Evolutionary conservation across 345 rosid species (phyloP), one percentile per base, ranked within the genome.

Genomic region (Schrenkiella parvula): DNA sequence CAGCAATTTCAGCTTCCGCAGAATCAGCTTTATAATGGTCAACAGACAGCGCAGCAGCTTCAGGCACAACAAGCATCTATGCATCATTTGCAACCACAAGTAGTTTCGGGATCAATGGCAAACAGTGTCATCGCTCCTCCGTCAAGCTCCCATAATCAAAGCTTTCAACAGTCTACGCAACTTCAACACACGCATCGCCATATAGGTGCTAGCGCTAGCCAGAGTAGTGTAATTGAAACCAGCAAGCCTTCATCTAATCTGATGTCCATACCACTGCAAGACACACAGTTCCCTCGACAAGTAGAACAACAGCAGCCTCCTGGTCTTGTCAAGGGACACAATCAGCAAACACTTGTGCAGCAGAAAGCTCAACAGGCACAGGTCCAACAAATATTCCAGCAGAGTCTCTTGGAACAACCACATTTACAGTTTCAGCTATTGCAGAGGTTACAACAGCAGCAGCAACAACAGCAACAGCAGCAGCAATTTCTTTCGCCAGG

Each of bases 331-430:
- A 86, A 83, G 72, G 87, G 84, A 73, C 85, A 80, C 3, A 88
- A 79, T 75, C 97, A 81, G 70, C 96, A 87, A 80, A 60, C 92
- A 65, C 87, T 80, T 61, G 34, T 78, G 73, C 96, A 84, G 50
- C 93, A 90, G 73, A 85, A 82, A 72, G 51, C 83, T 50, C 93
- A 85, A 76, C 87, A 84, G 55, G 66, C 78, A 0, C 91, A 83
- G 64, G 67, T 61, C 53, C 92, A 84, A 62, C 97, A 88, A 54
- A 52, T 81, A 39, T 67, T 85, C 54, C 97, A 80, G 80, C 84
- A 87, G 42, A 79, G 85, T 68, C 83, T 88, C 79, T 76, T 95
- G 28, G 97, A 91, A 35, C 97, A 95, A 67, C 97, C 80, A 1
- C 80, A 90, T 76, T 75, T 86, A 77, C 97, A 89, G 37, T 81